Evolutionary conservation across 805 yeast genomes (phyloP).

Genomic region (Starmera caribaea): DNA sequence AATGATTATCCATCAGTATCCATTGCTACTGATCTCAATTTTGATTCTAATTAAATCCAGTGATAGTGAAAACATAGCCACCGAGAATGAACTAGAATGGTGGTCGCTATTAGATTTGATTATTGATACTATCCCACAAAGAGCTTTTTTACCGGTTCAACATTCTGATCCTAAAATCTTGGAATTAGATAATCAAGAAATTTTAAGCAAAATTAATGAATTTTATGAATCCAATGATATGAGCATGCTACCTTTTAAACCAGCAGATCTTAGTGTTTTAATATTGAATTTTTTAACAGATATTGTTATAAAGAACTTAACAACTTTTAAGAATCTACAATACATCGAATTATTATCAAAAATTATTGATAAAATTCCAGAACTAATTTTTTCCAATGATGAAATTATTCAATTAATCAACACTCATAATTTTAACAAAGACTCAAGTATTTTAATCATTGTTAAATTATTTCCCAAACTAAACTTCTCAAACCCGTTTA

Average conservation of each 20-base stretch:
- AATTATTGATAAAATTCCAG: constrained; percentile 39
- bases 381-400: constrained; percentile 24
- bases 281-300: constrained; percentile 23
- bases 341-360: constrained; percentile 25
- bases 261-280: constrained; percentile 35
- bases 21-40: constrained; percentile 48
- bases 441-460: constrained; percentile 16
- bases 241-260: constrained; percentile 26
- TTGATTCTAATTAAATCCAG: constrained; percentile 20
- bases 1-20: constrained; percentile 67
- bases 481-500: constrained; percentile 17
- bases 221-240: constrained; percentile 25
- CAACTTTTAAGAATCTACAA: constrained; percentile 15
- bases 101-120: constrained; percentile 31
- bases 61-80: neutral
- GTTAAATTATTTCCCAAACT: constrained; percentile 21
- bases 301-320: constrained; percentile 16
- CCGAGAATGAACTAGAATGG: constrained; percentile 18
- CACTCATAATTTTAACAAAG: constrained; percentile 5
- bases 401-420: constrained; percentile 21
- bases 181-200: constrained; percentile 9
- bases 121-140: constrained; percentile 48
- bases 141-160: constrained; percentile 49
- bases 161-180: constrained; percentile 22
- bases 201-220: constrained; percentile 19